Conservation (phyloP, 1,139 yeast genomes). For the Arxiozyma slooffiae region DNA sequence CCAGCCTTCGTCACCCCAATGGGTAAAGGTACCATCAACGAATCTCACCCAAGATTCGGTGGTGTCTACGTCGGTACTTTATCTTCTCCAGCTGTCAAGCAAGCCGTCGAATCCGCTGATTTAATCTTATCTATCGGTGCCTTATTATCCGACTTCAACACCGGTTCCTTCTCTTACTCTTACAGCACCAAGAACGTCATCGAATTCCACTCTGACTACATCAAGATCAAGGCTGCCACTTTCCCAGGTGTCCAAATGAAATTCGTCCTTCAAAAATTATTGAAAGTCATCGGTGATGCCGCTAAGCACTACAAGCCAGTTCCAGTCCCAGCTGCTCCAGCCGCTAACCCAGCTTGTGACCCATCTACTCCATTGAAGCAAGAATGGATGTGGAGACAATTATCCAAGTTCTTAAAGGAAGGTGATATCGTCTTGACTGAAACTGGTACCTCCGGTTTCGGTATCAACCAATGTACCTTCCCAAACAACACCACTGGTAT, state of each 20-base stretch:
- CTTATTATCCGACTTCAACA: conserved; percentile 76
- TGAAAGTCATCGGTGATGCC: conserved; percentile 33
- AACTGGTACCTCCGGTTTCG: conserved; percentile 86
- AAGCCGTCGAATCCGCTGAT: conserved; percentile 68
- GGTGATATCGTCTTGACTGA: conserved; percentile 79
- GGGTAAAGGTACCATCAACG: conserved; percentile 80
- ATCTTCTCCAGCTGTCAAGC: conserved; percentile 65
- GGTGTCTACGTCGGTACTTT: conserved; percentile 82
- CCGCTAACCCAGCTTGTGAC: conserved; percentile 37
- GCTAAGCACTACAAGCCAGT: conserved; percentile 37
- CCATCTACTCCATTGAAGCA: conserved; percentile 44
- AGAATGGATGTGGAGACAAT: conserved; percentile 74
- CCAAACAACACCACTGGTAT: conserved; percentile 67
- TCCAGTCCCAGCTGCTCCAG: conserved; percentile 40
- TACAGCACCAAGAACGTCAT: conserved; percentile 71
- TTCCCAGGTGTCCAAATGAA: conserved; percentile 77
- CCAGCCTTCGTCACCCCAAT: conserved; percentile 83
- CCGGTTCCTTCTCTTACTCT: conserved; percentile 79
- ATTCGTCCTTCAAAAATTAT: conserved; percentile 46
- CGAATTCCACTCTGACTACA: conserved; percentile 84
- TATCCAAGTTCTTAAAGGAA: conserved; percentile 63
- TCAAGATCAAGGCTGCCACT: conserved; percentile 64
- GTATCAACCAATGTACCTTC: conserved; percentile 70
- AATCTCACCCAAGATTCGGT: conserved; percentile 64
- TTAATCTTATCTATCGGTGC: conserved; percentile 74